Conservation (phyloP, 495 filamentous ascomycete genomes). For the Pseudoneurospora amorphoporcata region DNA sequence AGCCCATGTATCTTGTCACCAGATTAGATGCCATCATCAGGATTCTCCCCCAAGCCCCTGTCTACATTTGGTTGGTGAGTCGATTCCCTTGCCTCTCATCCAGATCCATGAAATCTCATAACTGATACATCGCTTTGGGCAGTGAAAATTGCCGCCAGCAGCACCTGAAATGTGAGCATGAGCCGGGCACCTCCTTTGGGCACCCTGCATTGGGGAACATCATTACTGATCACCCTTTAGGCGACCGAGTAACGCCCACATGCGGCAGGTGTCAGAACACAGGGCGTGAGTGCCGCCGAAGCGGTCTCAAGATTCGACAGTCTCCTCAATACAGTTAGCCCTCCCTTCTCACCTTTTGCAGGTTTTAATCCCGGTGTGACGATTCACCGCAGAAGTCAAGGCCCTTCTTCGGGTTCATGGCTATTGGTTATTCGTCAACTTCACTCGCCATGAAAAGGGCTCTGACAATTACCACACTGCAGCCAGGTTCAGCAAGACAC, state of each 20-base stretch:
- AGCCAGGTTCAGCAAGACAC: conserved; percentile 17
- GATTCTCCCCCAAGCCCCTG: conserved; percentile 1
- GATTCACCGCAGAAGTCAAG: background rate
- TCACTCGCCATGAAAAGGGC: background rate
- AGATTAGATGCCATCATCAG: background rate
- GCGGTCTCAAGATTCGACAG: conserved; percentile 21
- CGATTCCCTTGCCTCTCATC: background rate
- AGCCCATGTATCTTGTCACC: background rate
- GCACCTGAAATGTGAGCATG: conserved; percentile 34
- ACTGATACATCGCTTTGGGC: conserved; percentile 2
- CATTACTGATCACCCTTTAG: conserved; percentile 14
- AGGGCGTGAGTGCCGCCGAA: conserved; percentile 12
- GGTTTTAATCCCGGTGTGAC: background rate
- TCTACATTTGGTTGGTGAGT: conserved; percentile 24
- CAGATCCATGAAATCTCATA: background rate
- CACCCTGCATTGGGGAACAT: background rate
- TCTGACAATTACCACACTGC: background rate
- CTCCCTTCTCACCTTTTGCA: background rate
- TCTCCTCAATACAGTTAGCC: background rate
- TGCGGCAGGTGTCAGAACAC: conserved; percentile 28
- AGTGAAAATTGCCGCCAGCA: conserved; percentile 37
- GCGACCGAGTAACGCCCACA: conserved; percentile 32
- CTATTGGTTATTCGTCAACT: background rate
- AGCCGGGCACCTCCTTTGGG: background rate
- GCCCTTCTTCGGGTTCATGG: background rate